Conservation (phyloP, 768 basidiomycete species). For the Cyclocybe cylindracea region DNA sequence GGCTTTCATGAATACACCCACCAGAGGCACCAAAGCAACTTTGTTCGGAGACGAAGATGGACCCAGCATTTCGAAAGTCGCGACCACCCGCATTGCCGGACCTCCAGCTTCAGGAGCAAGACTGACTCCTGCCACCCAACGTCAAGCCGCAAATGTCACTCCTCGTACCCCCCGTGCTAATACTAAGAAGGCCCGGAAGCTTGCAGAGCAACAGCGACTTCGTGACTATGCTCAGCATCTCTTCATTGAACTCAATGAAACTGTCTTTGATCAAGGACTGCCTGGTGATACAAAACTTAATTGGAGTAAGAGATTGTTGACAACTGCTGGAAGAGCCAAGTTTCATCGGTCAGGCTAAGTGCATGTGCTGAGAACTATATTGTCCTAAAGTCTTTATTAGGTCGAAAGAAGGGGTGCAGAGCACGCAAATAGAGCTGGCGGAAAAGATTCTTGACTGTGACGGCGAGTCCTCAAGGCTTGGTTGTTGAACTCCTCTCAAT, state of each 20-base stretch:
- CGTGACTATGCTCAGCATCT: slow-evolving; percentile 56
- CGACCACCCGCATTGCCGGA: no score
- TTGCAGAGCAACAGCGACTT: slow-evolving; percentile 44
- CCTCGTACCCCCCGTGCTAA: slow-evolving; percentile 20
- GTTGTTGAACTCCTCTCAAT: not conserved
- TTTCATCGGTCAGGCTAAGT: slow-evolving; percentile 51
- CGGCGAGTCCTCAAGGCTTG: slow-evolving; percentile 40
- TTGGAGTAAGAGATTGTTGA: slow-evolving; percentile 68
- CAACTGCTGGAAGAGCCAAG: slow-evolving; percentile 71
- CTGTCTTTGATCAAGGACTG: slow-evolving; percentile 55
- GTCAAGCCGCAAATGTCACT: slow-evolving; percentile 4
- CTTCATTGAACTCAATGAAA: slow-evolving; percentile 60
- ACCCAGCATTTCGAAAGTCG: not conserved
- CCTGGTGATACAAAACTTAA: slow-evolving; percentile 56
- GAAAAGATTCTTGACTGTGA: slow-evolving; percentile 78
- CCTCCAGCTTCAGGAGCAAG: not conserved
- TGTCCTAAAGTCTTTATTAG: slow-evolving; percentile 27
- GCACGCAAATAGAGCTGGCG: slow-evolving; percentile 74
- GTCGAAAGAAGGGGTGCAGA: slow-evolving; percentile 57
- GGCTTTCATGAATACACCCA: no score
- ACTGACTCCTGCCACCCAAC: not conserved
- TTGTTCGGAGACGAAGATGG: no score
- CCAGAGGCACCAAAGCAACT: no score
- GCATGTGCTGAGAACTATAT: not conserved
- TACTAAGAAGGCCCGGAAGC: slow-evolving; percentile 42